Conservation (phyloP, 768 basidiomycete species). For the Gloeopeniophorella convolvens region DNA sequence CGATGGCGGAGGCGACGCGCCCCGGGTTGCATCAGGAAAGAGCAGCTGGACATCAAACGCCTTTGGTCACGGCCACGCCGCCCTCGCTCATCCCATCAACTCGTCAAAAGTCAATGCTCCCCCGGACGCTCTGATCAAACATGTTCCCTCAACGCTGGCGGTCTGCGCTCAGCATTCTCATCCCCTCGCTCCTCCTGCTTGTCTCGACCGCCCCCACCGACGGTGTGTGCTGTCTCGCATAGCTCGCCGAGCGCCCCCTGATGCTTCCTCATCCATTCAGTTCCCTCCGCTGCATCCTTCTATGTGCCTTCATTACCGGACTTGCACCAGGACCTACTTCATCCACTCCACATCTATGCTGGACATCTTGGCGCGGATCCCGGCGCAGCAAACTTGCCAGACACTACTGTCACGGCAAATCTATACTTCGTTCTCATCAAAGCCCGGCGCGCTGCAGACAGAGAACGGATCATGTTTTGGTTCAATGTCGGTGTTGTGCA, state of each 20-base stretch:
- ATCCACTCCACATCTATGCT: constrained; percentile 73
- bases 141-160: background rate
- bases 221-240: constrained; percentile 6
- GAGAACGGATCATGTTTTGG: constrained; percentile 89
- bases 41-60: too few species aligned
- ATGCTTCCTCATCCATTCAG: constrained; percentile 30
- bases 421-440: constrained; percentile 88
- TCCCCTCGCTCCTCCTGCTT: background rate
- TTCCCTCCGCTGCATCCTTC: constrained; percentile 77
- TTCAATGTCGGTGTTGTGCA: constrained; percentile 72
- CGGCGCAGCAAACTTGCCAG: constrained; percentile 39
- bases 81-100: too few species aligned
- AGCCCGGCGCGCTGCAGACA: constrained; percentile 83
- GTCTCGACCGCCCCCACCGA: constrained; percentile 17
- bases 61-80: too few species aligned
- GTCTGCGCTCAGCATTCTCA: background rate
- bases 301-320: constrained; percentile 74
- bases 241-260: background rate
- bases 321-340: constrained; percentile 62
- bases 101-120: background rate
- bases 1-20: too few species aligned
- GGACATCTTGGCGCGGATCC: constrained; percentile 84
- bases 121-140: background rate
- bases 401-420: constrained; percentile 66
- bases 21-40: too few species aligned